phyloP scores from a whole-genome alignment of 345 rosid species.

The Eucalyptus victrix region DNA sequence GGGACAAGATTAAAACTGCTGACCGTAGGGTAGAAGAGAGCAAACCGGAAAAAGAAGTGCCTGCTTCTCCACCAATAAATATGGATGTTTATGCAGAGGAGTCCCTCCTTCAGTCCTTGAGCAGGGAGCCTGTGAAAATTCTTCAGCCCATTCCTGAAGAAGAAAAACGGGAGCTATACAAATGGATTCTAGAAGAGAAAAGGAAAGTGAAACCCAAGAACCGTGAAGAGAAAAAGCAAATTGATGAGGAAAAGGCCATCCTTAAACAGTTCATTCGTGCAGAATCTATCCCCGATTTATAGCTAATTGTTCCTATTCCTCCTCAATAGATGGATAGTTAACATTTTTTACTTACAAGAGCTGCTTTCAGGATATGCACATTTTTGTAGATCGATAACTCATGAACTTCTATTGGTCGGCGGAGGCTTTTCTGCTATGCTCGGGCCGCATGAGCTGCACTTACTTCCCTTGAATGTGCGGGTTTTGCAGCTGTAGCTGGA shows the following conservation, averaged over 20 bases:
- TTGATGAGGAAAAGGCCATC: conserved; percentile 59
- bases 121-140: conserved; percentile 12
- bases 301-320: conserved; percentile 2
- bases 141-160: conserved; percentile 52
- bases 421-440: not conserved
- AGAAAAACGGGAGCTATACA: conserved; percentile 59
- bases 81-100: not conserved
- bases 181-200: conserved; percentile 75
- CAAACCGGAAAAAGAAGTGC: conserved; percentile 10
- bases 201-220: conserved; percentile 44
- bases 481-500: not conserved
- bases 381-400: not conserved
- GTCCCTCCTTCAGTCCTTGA: conserved; percentile 4
- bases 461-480: not conserved
- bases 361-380: not conserved
- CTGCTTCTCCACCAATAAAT: not conserved
- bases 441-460: not conserved
- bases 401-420: not conserved
- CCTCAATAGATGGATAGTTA: not conserved
- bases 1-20: conserved; percentile 5
- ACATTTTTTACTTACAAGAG: not conserved
- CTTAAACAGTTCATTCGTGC: conserved; percentile 53
- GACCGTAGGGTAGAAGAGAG: conserved; percentile 9
- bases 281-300: conserved; percentile 38
- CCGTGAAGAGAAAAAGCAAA: conserved; percentile 30